Conservation (phyloP, 169 alveolate genomes). For the Plasmodium gallinaceum region DNA sequence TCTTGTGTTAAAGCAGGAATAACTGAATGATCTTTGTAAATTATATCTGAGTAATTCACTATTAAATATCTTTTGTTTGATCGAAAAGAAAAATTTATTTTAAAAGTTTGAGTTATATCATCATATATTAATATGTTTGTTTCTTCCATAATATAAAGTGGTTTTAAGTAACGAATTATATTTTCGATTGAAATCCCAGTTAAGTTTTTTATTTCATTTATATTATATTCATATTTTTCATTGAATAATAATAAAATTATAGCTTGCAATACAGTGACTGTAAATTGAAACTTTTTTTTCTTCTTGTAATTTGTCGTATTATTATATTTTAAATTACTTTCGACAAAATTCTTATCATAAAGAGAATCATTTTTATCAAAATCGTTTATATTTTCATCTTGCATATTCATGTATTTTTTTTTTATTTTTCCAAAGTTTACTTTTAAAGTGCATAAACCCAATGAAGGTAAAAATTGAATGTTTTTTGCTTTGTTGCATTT, state of each 20-base stretch:
- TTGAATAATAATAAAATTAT: conserved; percentile 34
- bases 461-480: conserved; percentile 46
- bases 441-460: conserved; percentile 57
- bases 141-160: conserved; percentile 20
- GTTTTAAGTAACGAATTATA: conserved; percentile 44
- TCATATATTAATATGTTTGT: conserved; percentile 65
- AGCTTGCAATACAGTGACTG: conserved; percentile 58
- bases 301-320: background rate
- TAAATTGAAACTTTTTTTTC: conserved; percentile 24
- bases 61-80: conserved; percentile 38
- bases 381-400: background rate
- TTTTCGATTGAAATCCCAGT: conserved; percentile 34
- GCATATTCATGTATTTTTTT: background rate
- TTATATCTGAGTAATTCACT: conserved; percentile 38
- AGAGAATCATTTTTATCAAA: background rate
- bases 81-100: conserved; percentile 27
- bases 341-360: background rate
- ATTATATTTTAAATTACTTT: background rate
- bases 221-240: conserved; percentile 31
- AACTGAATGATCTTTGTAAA: conserved; percentile 30
- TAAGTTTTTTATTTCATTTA: conserved; percentile 19
- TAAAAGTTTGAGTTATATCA: conserved; percentile 16
- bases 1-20: conserved; percentile 49
- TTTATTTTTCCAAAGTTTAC: conserved; percentile 32
- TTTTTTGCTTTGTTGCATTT: conserved; percentile 40